Percentiles rank a stretch among this genome's conserved stretches.
These are phyloP conservation scores for Collybiopsis luxurians DNA, from an alignment of 768 basidiomycete genomes.

Conservation along the genomic window DNA sequence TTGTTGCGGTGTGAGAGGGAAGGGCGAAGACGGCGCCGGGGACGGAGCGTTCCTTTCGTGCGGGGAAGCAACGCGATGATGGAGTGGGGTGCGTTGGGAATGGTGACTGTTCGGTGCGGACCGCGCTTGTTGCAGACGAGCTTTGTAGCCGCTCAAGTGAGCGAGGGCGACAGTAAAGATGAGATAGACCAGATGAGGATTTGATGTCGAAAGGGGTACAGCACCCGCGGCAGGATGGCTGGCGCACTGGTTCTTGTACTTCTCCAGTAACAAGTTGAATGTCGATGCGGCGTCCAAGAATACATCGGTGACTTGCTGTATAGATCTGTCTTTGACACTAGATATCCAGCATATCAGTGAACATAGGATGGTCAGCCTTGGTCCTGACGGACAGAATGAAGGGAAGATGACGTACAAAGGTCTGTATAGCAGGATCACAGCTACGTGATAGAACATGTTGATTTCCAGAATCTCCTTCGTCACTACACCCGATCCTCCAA, in stretches of 20 bases:
- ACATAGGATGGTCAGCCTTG: too few species aligned
- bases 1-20: conserved; percentile 11
- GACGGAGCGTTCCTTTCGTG: neutral
- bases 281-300: conserved; percentile 22
- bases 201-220: conserved; percentile 18
- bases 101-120: neutral
- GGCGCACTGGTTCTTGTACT: conserved; percentile 15
- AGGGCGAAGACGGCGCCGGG: conserved; percentile 6
- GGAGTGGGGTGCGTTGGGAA: neutral
- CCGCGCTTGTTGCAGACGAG: conserved; percentile 11
- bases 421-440: conserved; percentile 23
- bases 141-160: conserved; percentile 14
- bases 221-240: conserved; percentile 16
- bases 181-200: conserved; percentile 7
- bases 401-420: conserved; percentile 17
- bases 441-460: conserved; percentile 28
- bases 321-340: conserved; percentile 16
- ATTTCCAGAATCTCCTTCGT: conserved; percentile 23
- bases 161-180: conserved; percentile 13
- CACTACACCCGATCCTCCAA: neutral
- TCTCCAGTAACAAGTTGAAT: conserved; percentile 26
- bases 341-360: too few species aligned
- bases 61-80: neutral
- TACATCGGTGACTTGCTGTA: conserved; percentile 15
- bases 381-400: neutral